phyloP scores from a whole-genome alignment of 257 asterid genomes.

The Penstemon davidsonii region DNA sequence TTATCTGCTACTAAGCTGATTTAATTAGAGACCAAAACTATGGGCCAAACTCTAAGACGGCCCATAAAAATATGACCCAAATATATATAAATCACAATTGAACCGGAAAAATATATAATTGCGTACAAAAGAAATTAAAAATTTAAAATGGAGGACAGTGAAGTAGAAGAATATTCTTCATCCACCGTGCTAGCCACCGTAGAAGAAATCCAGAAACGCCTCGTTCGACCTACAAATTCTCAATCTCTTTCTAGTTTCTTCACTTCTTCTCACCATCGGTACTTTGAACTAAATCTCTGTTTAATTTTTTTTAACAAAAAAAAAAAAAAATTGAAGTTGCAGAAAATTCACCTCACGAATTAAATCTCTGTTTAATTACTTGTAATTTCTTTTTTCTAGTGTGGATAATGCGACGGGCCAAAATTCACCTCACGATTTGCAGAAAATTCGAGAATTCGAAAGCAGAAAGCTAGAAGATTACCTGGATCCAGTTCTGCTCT shows the following conservation, averaged over 20 bases:
- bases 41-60: neutral
- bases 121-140: no score
- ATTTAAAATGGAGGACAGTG: neutral
- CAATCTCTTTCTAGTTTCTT: neutral
- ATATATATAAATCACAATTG: neutral
- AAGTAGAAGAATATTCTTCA: neutral
- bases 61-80: neutral
- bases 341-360: no score
- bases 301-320: neutral
- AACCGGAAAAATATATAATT: no score
- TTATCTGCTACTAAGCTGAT: no score
- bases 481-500: constrained; percentile 7
- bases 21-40: no score
- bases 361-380: neutral
- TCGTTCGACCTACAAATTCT: neutral
- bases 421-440: neutral
- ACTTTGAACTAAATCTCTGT: neutral
- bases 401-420: neutral
- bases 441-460: neutral
- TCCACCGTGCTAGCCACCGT: neutral
- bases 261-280: neutral
- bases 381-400: neutral
- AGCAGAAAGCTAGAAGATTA: constrained; percentile 1
- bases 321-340: neutral
- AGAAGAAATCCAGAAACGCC: neutral